Percentiles rank a stretch among this genome's conserved stretches.
phyloP scores from a whole-genome alignment of 495 filamentous ascomycete species.

The Choiromyces venosus region DNA sequence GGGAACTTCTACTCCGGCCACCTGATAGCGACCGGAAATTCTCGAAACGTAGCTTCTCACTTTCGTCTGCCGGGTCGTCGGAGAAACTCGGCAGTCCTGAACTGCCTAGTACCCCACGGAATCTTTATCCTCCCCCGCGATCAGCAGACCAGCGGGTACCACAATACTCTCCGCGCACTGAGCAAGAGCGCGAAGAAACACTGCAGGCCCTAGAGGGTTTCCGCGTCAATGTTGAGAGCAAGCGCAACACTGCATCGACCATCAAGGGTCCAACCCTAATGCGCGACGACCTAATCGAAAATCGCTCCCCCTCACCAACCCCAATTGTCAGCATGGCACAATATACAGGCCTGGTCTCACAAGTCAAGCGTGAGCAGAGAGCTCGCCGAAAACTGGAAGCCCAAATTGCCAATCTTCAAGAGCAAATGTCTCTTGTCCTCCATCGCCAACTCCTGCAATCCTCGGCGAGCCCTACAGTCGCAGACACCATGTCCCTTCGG shows the following conservation, averaged over 20 bases:
- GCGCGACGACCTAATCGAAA: neutral
- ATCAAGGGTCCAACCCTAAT: constrained; percentile 33
- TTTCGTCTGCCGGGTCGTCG: constrained; percentile 33
- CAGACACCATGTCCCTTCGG: constrained; percentile 11
- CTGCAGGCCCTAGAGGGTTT: constrained; percentile 34
- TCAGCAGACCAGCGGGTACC: constrained; percentile 28
- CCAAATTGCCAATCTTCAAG: constrained; percentile 51
- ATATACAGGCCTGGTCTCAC: constrained; percentile 53
- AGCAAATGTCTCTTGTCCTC: constrained; percentile 47
- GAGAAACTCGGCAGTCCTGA: constrained; percentile 34
- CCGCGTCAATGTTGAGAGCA: constrained; percentile 15
- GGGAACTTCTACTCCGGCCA: neutral
- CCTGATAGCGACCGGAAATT: constrained; percentile 10
- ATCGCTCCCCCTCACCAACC: constrained; percentile 24
- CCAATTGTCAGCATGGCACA: constrained; percentile 52
- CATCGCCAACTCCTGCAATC: constrained; percentile 35
- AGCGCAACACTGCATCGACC: constrained; percentile 35
- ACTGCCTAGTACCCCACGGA: constrained; percentile 31
- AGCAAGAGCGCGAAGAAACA: constrained; percentile 31
- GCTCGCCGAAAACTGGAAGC: constrained; percentile 53
- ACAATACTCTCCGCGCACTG: constrained; percentile 16
- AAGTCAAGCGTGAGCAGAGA: constrained; percentile 54
- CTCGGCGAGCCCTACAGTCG: constrained; percentile 28
- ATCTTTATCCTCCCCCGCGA: constrained; percentile 28
- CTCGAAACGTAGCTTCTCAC: constrained; percentile 22